Conservation (phyloP, 2,329 filamentous ascomycete genomes). For the Coniochaeta ligniaria region DNA sequence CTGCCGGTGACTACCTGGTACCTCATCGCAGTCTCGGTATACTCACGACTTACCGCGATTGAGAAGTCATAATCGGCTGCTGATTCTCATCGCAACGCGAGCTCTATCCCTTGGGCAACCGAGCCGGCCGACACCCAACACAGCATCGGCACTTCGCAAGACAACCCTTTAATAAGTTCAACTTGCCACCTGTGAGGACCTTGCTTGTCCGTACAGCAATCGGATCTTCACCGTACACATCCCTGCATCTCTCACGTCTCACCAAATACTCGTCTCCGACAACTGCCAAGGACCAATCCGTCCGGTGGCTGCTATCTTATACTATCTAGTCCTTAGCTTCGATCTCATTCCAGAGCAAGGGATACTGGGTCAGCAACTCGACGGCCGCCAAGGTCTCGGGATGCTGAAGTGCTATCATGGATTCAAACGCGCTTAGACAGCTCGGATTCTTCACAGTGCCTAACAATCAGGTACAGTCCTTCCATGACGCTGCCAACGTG, state of each 20-base stretch:
- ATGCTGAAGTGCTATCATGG: constrained; percentile 25
- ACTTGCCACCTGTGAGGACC: neutral
- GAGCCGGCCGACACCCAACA: neutral
- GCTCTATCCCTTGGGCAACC: neutral
- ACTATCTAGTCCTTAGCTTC: neutral
- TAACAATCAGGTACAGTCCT: constrained; percentile 25
- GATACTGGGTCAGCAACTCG: neutral
- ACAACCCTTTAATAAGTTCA: neutral
- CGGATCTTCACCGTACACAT: neutral
- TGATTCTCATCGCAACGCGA: neutral
- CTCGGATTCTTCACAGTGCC: constrained; percentile 32
- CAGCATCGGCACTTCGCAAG: neutral
- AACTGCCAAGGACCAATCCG: neutral
- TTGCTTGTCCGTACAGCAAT: neutral
- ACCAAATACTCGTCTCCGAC: neutral
- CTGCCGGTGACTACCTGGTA: neutral
- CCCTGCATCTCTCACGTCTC: neutral
- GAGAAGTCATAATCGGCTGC: neutral
- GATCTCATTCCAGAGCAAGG: neutral
- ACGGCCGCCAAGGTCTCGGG: constrained; percentile 9
- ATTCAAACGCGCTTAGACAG: constrained; percentile 27
- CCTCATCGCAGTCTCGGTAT: neutral
- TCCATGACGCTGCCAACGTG: neutral
- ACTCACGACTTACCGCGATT: neutral
- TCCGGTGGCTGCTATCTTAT: neutral